Evolutionary conservation across 1,284 basidiomycete genomes (phyloP).

Genomic region (Cutaneotrichosporon sp.): DNA sequence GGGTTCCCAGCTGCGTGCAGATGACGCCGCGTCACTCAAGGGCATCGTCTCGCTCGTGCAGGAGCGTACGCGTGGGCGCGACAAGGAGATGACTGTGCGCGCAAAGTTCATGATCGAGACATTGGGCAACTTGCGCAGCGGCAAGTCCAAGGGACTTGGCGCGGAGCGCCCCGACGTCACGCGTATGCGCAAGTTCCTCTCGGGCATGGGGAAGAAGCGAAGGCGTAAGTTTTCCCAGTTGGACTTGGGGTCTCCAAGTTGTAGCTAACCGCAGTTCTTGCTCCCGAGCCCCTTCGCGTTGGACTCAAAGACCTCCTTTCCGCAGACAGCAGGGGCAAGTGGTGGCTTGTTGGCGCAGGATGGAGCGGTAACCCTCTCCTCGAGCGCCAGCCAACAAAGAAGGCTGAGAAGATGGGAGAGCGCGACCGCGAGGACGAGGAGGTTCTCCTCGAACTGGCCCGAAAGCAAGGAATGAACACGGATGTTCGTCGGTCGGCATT

Average conservation of each 20-base stretch:
- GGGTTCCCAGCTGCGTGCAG: constrained; percentile 77
- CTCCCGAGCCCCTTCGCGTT: constrained; percentile 79
- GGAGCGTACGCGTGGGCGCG: constrained; percentile 63
- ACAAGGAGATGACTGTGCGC: constrained; percentile 61
- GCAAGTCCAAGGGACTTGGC: constrained; percentile 74
- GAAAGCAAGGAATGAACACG: constrained; percentile 97
- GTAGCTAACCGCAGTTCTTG: constrained; percentile 60
- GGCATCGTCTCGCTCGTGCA: constrained; percentile 66
- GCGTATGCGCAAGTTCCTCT: constrained; percentile 79
- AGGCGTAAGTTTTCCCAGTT: constrained; percentile 59
- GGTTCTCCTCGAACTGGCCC: constrained; percentile 72
- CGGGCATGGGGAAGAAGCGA: constrained; percentile 70
- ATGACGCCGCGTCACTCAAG: constrained; percentile 59
- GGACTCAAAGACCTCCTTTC: constrained; percentile 79
- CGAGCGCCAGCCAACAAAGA: constrained; percentile 52
- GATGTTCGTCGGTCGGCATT: constrained; percentile 90
- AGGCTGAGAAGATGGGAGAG: constrained; percentile 12
- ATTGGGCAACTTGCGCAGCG: constrained; percentile 83
- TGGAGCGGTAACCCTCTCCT: constrained; percentile 90
- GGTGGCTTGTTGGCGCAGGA: constrained; percentile 98
- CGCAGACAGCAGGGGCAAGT: constrained; percentile 86
- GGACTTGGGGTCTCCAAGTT: too few relatives aligned
- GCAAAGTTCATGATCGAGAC: constrained; percentile 92
- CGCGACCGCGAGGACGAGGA: constrained; percentile 54
- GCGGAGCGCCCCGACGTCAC: constrained; percentile 57